A percentile compares a stretch with the other conserved stretches of the same genome.
phyloP scores from a whole-genome alignment of 495 filamentous ascomycete species.

The Penicillium bialowiezense region DNA sequence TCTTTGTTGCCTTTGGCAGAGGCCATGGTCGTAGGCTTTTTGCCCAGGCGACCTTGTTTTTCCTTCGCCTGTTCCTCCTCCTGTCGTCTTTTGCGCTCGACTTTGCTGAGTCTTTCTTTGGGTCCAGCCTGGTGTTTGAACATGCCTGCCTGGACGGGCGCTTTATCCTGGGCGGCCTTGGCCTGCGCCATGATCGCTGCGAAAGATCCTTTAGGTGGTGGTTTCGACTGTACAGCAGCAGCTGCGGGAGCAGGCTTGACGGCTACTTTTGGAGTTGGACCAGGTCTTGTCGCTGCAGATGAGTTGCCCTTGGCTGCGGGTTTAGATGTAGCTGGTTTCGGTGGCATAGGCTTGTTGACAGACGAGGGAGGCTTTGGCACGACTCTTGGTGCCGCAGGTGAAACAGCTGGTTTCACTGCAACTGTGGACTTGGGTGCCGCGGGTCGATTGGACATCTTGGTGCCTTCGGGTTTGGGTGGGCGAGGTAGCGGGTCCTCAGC shows the following conservation, averaged over 20 bases:
- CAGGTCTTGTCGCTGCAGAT: slow-evolving; percentile 16
- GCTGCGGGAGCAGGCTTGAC: slow-evolving; percentile 5
- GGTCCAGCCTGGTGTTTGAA: slow-evolving; percentile 36
- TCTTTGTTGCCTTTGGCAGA: slow-evolving; percentile 19
- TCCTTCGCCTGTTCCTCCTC: slow-evolving; percentile 33
- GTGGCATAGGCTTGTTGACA: slow-evolving; percentile 1
- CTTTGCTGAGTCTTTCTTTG: slow-evolving; percentile 39
- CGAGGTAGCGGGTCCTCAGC: slow-evolving; percentile 40
- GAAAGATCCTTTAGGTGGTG: slow-evolving; percentile 43
- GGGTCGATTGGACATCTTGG: slow-evolving; percentile 16
- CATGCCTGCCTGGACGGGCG: slow-evolving; percentile 32
- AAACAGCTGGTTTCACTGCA: slow-evolving; percentile 6
- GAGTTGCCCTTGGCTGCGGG: slow-evolving; percentile 18
- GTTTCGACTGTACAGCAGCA: slow-evolving; percentile 25
- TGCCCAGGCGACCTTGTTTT: slow-evolving; percentile 29
- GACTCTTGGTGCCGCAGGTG: slow-evolving; percentile 10
- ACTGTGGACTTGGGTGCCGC: slow-evolving; percentile 3
- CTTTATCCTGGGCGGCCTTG: slow-evolving; percentile 35
- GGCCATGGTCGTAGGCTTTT: slow-evolving; percentile 12
- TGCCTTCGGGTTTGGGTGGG: slow-evolving; percentile 25
- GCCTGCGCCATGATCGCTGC: slow-evolving; percentile 43
- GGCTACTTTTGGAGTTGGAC: slow-evolving; percentile 9
- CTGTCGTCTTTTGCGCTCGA: slow-evolving; percentile 38
- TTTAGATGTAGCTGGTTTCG: slow-evolving; percentile 22
- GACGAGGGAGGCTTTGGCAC: slow-evolving; percentile 17